Evolutionary conservation across 352 stramenopile genomes (phyloP).

Genomic region (Phytophthora melonis): DNA sequence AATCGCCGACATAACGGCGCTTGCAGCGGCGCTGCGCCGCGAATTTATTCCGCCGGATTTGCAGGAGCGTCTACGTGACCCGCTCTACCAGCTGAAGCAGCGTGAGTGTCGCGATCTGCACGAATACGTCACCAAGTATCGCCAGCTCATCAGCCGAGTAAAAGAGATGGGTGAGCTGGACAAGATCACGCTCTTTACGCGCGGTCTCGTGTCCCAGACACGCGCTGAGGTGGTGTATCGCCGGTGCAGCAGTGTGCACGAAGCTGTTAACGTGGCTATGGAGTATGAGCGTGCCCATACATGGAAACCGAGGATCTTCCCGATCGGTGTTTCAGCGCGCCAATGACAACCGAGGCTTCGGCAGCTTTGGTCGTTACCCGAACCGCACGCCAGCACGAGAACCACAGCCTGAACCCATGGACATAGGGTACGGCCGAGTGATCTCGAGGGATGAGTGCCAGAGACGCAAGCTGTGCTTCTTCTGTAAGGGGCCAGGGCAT

Average conservation of each 20-base stretch:
- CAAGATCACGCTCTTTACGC: conserved; percentile 13
- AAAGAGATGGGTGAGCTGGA: not conserved
- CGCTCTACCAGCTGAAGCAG: conserved; percentile 6
- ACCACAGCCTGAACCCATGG: not conserved
- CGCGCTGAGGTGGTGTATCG: not conserved
- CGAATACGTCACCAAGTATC: conserved; percentile 5
- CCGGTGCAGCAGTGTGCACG: not conserved
- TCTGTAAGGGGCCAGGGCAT: not conserved
- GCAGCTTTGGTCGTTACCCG: not conserved
- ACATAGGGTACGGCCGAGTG: not conserved
- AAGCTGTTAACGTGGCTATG: not conserved
- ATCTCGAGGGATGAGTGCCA: not conserved
- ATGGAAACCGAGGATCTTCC: not conserved
- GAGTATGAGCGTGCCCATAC: conserved; percentile 2
- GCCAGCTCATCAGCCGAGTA: conserved; percentile 7
- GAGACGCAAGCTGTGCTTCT: not conserved
- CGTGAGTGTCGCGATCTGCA: conserved; percentile 5
- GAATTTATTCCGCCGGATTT: conserved; percentile 11
- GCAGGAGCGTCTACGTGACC: conserved; percentile 1
- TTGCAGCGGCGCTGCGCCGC: not conserved
- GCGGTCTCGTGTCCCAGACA: not conserved
- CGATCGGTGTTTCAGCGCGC: not conserved
- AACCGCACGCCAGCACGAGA: not conserved
- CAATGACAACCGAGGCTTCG: not conserved
- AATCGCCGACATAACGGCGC: conserved; percentile 1